These are phyloP conservation scores for Penicillium parvum DNA, from an alignment of 495 filamentous ascomycete genomes.

Conservation along the genomic window DNA sequence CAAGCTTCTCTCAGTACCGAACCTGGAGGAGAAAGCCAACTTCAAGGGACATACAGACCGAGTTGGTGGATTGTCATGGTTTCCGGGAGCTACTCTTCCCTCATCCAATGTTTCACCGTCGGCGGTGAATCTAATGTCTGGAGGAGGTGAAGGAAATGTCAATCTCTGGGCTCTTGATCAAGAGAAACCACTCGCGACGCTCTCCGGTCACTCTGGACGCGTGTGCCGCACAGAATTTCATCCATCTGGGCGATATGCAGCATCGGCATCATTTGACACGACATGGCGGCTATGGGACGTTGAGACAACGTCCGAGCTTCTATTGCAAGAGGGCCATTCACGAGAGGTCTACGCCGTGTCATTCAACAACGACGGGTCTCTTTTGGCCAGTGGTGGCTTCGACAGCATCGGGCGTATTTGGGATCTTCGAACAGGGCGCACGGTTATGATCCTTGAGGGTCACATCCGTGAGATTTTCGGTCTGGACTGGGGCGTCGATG, in stretches of 20 bases:
- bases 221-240: slow-evolving; percentile 94
- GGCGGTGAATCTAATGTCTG: slow-evolving; percentile 80
- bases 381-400: slow-evolving; percentile 83
- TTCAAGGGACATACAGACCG: slow-evolving; percentile 81
- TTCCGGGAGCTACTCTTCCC: slow-evolving; percentile 73
- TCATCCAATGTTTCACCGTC: slow-evolving; percentile 63
- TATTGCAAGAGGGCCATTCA: slow-evolving; percentile 92
- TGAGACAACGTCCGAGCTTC: slow-evolving; percentile 72
- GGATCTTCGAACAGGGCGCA: slow-evolving; percentile 91
- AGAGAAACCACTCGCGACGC: slow-evolving; percentile 76
- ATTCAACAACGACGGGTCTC: slow-evolving; percentile 86
- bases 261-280: slow-evolving; percentile 91
- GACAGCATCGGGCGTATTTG: slow-evolving; percentile 95
- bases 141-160: slow-evolving; percentile 84
- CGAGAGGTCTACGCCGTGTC: slow-evolving; percentile 83
- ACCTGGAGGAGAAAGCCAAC: slow-evolving; percentile 67
- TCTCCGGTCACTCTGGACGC: slow-evolving; percentile 79
- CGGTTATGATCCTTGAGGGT: slow-evolving; percentile 92
- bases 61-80: slow-evolving; percentile 88
- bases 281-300: slow-evolving; percentile 98
- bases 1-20: slow-evolving; percentile 77
- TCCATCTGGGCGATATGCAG: slow-evolving; percentile 83
- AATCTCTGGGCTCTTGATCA: slow-evolving; percentile 86
- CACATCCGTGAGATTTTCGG: slow-evolving; percentile 92
- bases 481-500: slow-evolving; percentile 88